Base-by-base conservation (phyloP, 805 yeast species). In the Pichia californica region DNA sequence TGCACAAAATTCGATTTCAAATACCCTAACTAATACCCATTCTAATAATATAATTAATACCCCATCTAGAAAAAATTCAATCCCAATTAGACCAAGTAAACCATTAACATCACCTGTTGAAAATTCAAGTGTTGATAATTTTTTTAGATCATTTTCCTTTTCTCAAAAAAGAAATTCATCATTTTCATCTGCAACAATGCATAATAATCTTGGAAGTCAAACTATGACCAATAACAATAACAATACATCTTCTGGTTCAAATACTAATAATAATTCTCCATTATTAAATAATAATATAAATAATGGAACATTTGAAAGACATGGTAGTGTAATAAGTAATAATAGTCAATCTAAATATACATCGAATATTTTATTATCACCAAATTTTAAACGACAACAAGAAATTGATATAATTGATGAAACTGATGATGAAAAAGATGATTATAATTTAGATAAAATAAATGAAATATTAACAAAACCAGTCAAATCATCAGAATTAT, bases 41-140 rank as follows among this genome's bases (percentile, higher is more conserved):
- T 34, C n/a, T 16, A 28, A 19, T 30, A 15, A 8, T 18, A 27
- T 18, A n/a, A 43, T 11, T 11, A 33, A n/a, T 15, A 26, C 27
- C 11, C 40, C 14, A 6, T 41, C 47, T 13, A 43, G 52, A 15
- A 49, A 46, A 36, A 46, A 44, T 34, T 43, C 52, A 18, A 46
- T 64, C 13, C 74, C 73, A 2, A 61, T 70, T 19, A 59, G 70
- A 44, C 48, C 62, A 10, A 73, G 79, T 15, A 73, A 73, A 57
- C 80, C 79, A 15, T 56, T 75, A 35, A 67, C 71, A 8, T 65
- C 72, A 2, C 74, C 75, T 6, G 56, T 71, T 15, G 59, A 68
- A 20, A 52, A 44, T n/a, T 57, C 63, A 21, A 55, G 63, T 5
- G 63, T 62, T 28, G 64, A 63, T 44, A 55, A 59, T 45, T 63